phyloP scores from a whole-genome alignment of 495 filamentous ascomycete genomes.

The Penicillium flavigenum region DNA sequence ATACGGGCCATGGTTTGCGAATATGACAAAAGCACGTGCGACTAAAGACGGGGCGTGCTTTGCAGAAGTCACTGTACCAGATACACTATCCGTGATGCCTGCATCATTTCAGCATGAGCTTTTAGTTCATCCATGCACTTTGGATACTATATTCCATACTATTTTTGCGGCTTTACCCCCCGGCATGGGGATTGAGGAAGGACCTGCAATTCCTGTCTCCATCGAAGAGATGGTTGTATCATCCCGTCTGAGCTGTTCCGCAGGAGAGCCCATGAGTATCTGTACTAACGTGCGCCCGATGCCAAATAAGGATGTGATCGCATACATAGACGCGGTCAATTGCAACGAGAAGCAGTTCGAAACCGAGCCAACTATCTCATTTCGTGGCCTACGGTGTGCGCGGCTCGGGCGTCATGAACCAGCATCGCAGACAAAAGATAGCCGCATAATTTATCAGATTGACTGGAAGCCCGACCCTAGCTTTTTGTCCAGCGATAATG shows the following conservation, averaged over 20 bases:
- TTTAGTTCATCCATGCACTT: slow-evolving; percentile 44
- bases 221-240: slow-evolving; percentile 29
- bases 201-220: slow-evolving; percentile 30
- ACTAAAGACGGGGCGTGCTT: slow-evolving; percentile 20
- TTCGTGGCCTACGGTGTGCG: slow-evolving; percentile 21
- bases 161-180: slow-evolving; percentile 23
- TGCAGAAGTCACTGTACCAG: slow-evolving; percentile 39
- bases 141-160: slow-evolving; percentile 48
- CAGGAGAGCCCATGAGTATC: slow-evolving; percentile 19
- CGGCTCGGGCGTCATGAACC: slow-evolving; percentile 12
- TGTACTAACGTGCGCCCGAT: slow-evolving; percentile 16
- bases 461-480: slow-evolving; percentile 26
- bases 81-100: slow-evolving; percentile 50
- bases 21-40: slow-evolving; percentile 24
- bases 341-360: neutral
- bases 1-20: slow-evolving; percentile 39
- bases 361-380: slow-evolving; percentile 14
- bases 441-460: slow-evolving; percentile 19
- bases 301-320: slow-evolving; percentile 6
- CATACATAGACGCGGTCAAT: slow-evolving; percentile 16
- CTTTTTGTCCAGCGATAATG: slow-evolving; percentile 6
- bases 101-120: slow-evolving; percentile 40
- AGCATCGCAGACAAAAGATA: neutral
- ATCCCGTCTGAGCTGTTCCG: slow-evolving; percentile 7
- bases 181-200: slow-evolving; percentile 6